phyloP scores from a whole-genome alignment of 1,139 yeast species.

The Neolecta irregularis region DNA sequence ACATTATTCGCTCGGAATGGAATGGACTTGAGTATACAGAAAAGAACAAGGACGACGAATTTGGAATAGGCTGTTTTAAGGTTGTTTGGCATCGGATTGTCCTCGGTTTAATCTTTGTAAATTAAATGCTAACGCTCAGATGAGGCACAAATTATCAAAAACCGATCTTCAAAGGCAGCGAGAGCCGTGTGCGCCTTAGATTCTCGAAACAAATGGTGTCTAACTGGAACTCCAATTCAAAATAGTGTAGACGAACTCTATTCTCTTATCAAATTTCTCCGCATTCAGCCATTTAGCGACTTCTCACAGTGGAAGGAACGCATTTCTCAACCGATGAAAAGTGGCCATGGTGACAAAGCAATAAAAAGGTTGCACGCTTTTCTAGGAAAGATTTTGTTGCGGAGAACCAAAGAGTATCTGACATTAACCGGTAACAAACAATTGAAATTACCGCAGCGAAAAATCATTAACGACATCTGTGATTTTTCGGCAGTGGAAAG shows the following conservation, averaged over 20 bases:
- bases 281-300: conserved; percentile 36
- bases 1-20: conserved; percentile 29
- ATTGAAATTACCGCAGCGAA: conserved; percentile 61
- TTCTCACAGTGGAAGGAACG: conserved; percentile 42
- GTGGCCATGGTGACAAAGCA: conserved; percentile 27
- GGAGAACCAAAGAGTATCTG: conserved; percentile 60
- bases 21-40: conserved; percentile 12
- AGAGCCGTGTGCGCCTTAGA: conserved; percentile 54
- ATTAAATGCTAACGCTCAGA: conserved; percentile 37
- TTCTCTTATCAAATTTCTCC: conserved; percentile 58
- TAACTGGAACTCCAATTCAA: conserved; percentile 93
- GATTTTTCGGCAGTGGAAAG: conserved; percentile 51
- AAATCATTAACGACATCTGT: conserved; percentile 49
- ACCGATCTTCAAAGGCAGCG: conserved; percentile 64
- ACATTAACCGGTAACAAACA: conserved; percentile 44
- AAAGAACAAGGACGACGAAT: conserved; percentile 22
- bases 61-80: conserved; percentile 49
- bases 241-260: conserved; percentile 66
- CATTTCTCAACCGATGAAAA: conserved; percentile 44
- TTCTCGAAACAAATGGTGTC: conserved; percentile 51
- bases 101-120: conserved; percentile 34
- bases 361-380: conserved; percentile 56
- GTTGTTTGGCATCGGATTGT: conserved; percentile 46
- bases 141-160: conserved; percentile 85
- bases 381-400: conserved; percentile 56